These are phyloP conservation scores for Ichthyophthirius multifiliis DNA, from an alignment of 169 alveolate species.

Conservation along the genomic window DNA sequence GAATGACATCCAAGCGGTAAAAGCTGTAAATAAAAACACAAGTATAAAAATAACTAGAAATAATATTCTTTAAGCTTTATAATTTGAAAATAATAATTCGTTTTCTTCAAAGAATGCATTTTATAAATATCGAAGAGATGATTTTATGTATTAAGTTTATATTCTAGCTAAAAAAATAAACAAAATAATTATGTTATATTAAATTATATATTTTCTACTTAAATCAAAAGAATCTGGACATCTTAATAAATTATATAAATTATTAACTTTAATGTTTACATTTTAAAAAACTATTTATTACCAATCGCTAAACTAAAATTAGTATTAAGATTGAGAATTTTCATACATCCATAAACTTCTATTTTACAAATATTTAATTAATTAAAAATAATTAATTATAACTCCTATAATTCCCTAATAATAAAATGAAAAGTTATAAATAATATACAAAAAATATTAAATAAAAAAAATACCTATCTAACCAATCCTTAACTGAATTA, in stretches of 20 bases:
- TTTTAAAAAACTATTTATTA: background rate
- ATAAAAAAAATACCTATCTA: background rate
- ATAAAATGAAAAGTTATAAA: too few species aligned
- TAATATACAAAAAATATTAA: background rate
- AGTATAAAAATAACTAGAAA: conserved; percentile 7
- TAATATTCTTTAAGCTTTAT: conserved; percentile 9
- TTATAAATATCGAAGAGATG: background rate
- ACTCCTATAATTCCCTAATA: conserved; percentile 28
- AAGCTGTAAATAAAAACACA: background rate
- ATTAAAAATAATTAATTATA: conserved; percentile 16
- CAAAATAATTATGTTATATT: background rate
- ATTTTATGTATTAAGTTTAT: background rate
- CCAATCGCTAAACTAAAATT: background rate
- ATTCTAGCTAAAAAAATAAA: background rate
- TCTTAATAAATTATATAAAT: conserved; percentile 12
- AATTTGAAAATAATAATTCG: background rate
- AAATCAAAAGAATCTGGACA: conserved; percentile 23
- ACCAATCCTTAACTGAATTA: background rate
- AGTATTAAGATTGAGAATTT: background rate
- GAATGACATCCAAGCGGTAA: conserved; percentile 33
- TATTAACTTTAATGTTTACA: background rate
- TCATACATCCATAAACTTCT: background rate
- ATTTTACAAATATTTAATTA: conserved; percentile 8
- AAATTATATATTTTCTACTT: background rate
- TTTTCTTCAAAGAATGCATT: background rate